Percentiles rank a stretch among this genome's conserved stretches.
Conservation (phyloP, 2,329 filamentous ascomycete genomes). For the Thermoascus crustaceus region DNA sequence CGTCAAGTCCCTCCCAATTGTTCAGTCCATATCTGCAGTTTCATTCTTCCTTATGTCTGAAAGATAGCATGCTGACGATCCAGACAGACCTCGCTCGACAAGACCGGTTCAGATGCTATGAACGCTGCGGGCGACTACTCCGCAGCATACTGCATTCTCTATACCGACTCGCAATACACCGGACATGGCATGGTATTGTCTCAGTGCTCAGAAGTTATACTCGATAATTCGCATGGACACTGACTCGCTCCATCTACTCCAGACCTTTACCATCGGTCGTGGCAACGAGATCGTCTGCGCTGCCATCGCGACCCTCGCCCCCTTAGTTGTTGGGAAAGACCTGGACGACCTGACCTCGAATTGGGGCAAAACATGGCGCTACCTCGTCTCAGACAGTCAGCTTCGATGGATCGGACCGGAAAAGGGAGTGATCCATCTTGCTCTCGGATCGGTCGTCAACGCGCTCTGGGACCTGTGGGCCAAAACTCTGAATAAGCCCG, state of each 20-base stretch:
- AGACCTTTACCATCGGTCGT: constrained; percentile 48
- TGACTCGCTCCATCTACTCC: too few relatives aligned
- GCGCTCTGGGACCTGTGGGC: constrained; percentile 96
- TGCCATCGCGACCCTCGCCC: constrained; percentile 69
- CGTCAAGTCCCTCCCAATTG: constrained; percentile 10
- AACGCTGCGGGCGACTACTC: constrained; percentile 91
- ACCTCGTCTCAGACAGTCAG: constrained; percentile 85
- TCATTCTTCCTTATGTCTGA: constrained; percentile 6
- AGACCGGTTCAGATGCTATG: constrained; percentile 96
- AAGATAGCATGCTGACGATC: constrained; percentile 4
- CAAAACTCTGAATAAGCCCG: constrained; percentile 74
- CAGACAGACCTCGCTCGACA: constrained; percentile 72
- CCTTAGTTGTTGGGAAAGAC: constrained; percentile 65
- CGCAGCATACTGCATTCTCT: constrained; percentile 83
- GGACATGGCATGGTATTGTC: constrained; percentile 36
- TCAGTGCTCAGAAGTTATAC: constrained; percentile 3
- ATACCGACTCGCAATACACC: constrained; percentile 57
- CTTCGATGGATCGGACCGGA: constrained; percentile 90
- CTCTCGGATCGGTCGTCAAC: constrained; percentile 80
- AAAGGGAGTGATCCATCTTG: constrained; percentile 89
- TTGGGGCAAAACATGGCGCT: constrained; percentile 84
- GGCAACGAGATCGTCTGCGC: constrained; percentile 89
- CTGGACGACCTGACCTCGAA: constrained; percentile 68
- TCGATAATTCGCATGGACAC: background rate
- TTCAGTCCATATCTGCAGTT: constrained; percentile 6